Evolutionary conservation across 2,329 filamentous ascomycete species (phyloP).

Genomic region (Penicillium sp.): DNA sequence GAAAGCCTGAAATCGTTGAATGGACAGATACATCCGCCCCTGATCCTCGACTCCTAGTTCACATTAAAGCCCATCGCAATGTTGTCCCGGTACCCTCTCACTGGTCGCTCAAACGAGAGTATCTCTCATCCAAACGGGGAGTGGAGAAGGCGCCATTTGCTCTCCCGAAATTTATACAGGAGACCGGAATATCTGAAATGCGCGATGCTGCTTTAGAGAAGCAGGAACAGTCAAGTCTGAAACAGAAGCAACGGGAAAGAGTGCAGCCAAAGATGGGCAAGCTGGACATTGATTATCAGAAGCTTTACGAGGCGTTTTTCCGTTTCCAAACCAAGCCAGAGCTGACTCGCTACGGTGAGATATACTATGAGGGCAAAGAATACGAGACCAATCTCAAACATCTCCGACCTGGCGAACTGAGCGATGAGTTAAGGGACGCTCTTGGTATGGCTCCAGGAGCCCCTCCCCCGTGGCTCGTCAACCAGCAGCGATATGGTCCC

Average conservation of each 20-base stretch:
- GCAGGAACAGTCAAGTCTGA: constrained; percentile 84
- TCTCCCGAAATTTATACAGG: constrained; percentile 92
- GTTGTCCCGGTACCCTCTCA: constrained; percentile 91
- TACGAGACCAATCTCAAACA: constrained; percentile 93
- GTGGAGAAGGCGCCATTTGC: constrained; percentile 94
- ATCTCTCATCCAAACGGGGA: constrained; percentile 92
- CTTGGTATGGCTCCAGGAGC: constrained; percentile 90
- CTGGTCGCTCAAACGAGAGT: constrained; percentile 96
- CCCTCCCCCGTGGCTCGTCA: constrained; percentile 95
- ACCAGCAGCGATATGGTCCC: constrained; percentile 89
- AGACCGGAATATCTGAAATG: constrained; percentile 98
- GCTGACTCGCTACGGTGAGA: constrained; percentile 90
- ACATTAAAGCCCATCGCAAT: constrained; percentile 93
- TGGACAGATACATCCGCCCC: constrained; percentile 94
- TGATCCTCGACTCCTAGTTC: constrained; percentile 83
- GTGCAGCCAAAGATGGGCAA: constrained; percentile 96
- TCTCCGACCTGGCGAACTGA: constrained; percentile 84
- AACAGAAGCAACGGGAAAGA: constrained; percentile 92
- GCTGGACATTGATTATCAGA: constrained; percentile 97
- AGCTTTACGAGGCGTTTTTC: constrained; percentile 98
- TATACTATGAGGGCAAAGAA: constrained; percentile 99
- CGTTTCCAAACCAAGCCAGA: constrained; percentile 95
- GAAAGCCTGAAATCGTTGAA: constrained; percentile 90
- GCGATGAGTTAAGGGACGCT: constrained; percentile 85
- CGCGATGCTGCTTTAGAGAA: constrained; percentile 94